phyloP scores from a whole-genome alignment of 1,284 basidiomycete genomes.

The Dichomitus squalens region DNA sequence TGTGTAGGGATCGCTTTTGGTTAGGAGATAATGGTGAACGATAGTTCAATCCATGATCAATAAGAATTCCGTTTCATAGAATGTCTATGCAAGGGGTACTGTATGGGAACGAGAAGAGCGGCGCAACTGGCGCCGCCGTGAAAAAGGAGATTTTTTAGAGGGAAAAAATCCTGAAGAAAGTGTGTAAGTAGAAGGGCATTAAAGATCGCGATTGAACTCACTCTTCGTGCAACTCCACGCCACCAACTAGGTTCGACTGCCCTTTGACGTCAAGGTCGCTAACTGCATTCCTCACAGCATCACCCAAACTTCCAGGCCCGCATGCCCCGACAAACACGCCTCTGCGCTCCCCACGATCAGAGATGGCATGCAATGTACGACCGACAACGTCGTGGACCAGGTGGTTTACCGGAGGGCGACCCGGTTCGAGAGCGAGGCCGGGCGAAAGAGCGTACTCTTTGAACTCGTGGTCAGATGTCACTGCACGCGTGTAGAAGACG shows the following conservation, averaged over 20 bases:
- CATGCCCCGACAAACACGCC: conserved; percentile 70
- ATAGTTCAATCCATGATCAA: no score
- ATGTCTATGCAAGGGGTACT: no score
- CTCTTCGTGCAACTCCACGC: conserved; percentile 75
- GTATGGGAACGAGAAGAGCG: no score
- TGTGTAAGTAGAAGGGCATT: not conserved
- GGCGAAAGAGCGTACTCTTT: conserved; percentile 39
- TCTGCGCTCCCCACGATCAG: conserved; percentile 36
- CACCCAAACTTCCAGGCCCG: conserved; percentile 59
- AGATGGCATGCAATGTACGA: conserved; percentile 39
- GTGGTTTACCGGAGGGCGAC: conserved; percentile 48
- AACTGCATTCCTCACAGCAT: conserved; percentile 54
- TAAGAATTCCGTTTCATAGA: no score
- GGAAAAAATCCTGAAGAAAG: not conserved
- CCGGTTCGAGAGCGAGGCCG: conserved; percentile 47
- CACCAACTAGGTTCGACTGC: conserved; percentile 62
- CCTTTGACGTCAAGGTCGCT: conserved; percentile 43
- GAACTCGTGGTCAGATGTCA: conserved; percentile 31
- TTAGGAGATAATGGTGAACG: not conserved
- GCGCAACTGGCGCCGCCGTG: no score
- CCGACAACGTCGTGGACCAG: conserved; percentile 51
- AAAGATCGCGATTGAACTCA: conserved; percentile 24
- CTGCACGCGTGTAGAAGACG: conserved; percentile 67
- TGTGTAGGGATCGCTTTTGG: not conserved
- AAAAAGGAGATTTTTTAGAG: no score